Percentiles rank a stretch among this genome's conserved stretches.
Conservation (phyloP, 2,329 filamentous ascomycete genomes). For the Beauveria pseudobassiana region DNA sequence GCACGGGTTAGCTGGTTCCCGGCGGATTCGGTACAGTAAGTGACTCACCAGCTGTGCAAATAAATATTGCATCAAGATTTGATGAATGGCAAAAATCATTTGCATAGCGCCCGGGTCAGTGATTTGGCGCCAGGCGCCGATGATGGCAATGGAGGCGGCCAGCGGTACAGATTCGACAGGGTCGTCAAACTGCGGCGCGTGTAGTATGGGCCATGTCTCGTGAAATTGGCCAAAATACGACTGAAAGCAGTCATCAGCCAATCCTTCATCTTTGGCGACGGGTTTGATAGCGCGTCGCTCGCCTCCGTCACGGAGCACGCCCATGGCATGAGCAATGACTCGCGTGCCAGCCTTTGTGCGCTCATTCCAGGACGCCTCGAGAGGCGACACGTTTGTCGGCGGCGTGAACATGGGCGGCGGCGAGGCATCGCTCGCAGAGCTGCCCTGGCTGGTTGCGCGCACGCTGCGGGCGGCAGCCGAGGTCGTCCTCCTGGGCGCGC, state of each 20-base stretch:
- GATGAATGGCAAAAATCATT: slow-evolving; percentile 9
- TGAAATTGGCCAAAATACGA: slow-evolving; percentile 35
- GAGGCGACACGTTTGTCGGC: neutral
- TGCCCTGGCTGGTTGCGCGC: neutral
- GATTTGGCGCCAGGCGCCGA: slow-evolving; percentile 30
- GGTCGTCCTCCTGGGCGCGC: neutral
- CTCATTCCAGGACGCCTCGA: slow-evolving; percentile 5
- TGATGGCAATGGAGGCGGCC: slow-evolving; percentile 28
- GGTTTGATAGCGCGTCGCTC: slow-evolving; percentile 8
- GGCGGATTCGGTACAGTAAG: neutral
- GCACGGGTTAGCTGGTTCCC: neutral
- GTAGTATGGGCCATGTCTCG: slow-evolving; percentile 33
- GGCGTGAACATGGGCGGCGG: neutral
- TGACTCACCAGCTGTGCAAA: slow-evolving; percentile 1
- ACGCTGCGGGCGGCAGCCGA: neutral
- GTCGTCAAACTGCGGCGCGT: slow-evolving; percentile 28
- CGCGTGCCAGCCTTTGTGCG: neutral
- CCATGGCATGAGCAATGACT: slow-evolving; percentile 8
- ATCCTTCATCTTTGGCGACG: slow-evolving; percentile 11
- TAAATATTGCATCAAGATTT: slow-evolving; percentile 8
- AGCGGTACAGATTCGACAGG: slow-evolving; percentile 17
- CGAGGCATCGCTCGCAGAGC: neutral
- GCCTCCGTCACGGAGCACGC: neutral
- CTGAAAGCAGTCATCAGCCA: slow-evolving; percentile 18
- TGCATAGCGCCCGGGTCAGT: slow-evolving; percentile 14